Conservation (phyloP, 257 asterid genomes). For the Galeopsis tetrahit region DNA sequence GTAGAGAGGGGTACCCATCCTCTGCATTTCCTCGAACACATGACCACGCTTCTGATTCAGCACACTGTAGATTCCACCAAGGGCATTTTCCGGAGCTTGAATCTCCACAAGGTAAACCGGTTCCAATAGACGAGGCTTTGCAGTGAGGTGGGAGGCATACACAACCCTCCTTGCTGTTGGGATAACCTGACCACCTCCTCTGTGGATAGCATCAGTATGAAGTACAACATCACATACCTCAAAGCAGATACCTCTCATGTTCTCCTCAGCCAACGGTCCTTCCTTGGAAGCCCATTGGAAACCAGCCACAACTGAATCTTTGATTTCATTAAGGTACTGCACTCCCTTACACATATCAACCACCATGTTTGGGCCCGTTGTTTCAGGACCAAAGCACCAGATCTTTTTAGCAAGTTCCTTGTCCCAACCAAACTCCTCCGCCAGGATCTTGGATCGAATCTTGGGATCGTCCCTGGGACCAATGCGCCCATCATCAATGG, state of each 20-base stretch:
- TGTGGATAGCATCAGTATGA: slow-evolving; percentile 54
- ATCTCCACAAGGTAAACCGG: slow-evolving; percentile 55
- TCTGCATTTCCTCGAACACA: slow-evolving; percentile 54
- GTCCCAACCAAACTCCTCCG: slow-evolving; percentile 60
- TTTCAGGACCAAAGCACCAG: slow-evolving; percentile 61
- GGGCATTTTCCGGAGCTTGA: slow-evolving; percentile 56
- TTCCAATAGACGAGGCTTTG: slow-evolving; percentile 53
- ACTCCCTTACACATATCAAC: slow-evolving; percentile 70
- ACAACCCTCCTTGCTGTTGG: slow-evolving; percentile 53
- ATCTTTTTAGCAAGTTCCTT: slow-evolving; percentile 64
- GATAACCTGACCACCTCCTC: slow-evolving; percentile 57
- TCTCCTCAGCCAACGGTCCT: slow-evolving; percentile 52
- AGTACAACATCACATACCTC: slow-evolving; percentile 58
- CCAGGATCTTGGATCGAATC: slow-evolving; percentile 50
- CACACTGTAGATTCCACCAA: slow-evolving; percentile 57
- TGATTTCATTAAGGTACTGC: slow-evolving; percentile 57
- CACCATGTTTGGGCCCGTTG: slow-evolving; percentile 61
- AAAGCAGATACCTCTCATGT: slow-evolving; percentile 53
- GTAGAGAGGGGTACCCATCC: slow-evolving; percentile 54
- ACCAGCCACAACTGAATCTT: slow-evolving; percentile 57
- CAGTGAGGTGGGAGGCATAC: slow-evolving; percentile 50
- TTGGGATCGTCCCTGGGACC: slow-evolving; percentile 63
- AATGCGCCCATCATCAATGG: slow-evolving; percentile 58
- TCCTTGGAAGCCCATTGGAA: slow-evolving; percentile 64
- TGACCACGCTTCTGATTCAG: slow-evolving; percentile 57